These are phyloP conservation scores for Euphrasia confusa DNA, from an alignment of 257 asterid species.

Conservation along the genomic window DNA sequence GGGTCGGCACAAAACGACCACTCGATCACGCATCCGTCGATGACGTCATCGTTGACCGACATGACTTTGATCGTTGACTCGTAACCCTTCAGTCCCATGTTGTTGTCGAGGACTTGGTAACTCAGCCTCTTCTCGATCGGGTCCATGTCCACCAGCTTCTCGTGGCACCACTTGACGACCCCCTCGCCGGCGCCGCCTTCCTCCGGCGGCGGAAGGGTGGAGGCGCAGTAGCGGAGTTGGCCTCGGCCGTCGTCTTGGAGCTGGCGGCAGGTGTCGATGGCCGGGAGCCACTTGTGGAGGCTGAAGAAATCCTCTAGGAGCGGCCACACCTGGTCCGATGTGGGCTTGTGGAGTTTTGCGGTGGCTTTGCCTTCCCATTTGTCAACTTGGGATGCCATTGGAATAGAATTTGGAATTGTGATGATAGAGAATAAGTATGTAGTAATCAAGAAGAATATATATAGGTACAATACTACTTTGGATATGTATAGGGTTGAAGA, in stretches of 20 bases:
- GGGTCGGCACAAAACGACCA: constrained; percentile 73
- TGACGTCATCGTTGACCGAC: constrained; percentile 25
- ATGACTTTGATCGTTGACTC: constrained; percentile 37
- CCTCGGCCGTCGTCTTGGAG: constrained; percentile 36
- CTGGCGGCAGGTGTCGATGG: constrained; percentile 48
- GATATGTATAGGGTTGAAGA: too few relatives aligned
- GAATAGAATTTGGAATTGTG: neutral
- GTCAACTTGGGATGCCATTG: constrained; percentile 35
- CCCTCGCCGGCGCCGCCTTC: constrained; percentile 20
- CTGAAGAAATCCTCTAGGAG: constrained; percentile 59
- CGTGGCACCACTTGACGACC: constrained; percentile 50
- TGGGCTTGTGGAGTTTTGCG: constrained; percentile 32
- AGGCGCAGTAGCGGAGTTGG: constrained; percentile 50
- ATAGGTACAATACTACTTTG: too few relatives aligned
- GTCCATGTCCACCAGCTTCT: constrained; percentile 43
- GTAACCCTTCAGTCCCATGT: constrained; percentile 50
- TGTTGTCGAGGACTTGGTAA: constrained; percentile 49
- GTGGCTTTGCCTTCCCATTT: constrained; percentile 62
- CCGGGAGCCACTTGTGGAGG: constrained; percentile 56
- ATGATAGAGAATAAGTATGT: neutral
- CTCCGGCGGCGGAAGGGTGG: constrained; percentile 23
- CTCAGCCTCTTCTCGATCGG: constrained; percentile 31
- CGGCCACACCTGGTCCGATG: constrained; percentile 50
- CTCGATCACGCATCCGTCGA: constrained; percentile 47
- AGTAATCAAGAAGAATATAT: too few relatives aligned